Evolutionary conservation across 139 green algal genomes (phyloP), one percentile per base, ranked within the genome.

Genomic region (Gonium pectorale): DNA sequence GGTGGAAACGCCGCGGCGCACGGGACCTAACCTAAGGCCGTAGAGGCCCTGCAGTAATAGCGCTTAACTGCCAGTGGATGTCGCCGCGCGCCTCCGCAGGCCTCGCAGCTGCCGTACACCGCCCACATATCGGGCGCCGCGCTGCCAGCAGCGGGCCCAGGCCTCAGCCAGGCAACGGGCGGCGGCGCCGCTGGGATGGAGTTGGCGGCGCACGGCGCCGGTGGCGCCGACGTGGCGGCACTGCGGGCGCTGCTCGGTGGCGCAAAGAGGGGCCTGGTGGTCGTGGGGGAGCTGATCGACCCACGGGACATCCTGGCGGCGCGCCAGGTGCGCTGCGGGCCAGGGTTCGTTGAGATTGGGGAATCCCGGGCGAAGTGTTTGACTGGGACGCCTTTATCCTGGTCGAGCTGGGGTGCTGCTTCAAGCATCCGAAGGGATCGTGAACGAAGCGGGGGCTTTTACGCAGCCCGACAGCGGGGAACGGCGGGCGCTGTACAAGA

Each of bases 281-380:
- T 99, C 24, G 88, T 97, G 15, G 96, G 93, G 7, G 94, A 97
- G 87, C 70, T 96, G 52, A 29, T 37, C 1, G 69, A 66, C 3
- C 70, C 91, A 0, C 73, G 77, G 43, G 95, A 98, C 38, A 89
- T 88, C 0, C 80, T 90, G 21, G 95, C 94, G 3, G 93, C 91
- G 0, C 54, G 83, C 5, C 63, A 92, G 71, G 81, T 97, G 52
- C 84, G 72, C 9, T 44, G 44, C 11, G 69, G 38, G 26, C 22
- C 49, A 54, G 6, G 33, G 67, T 3, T n/a, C n/a, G n/a, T n/a
- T n/a, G n/a, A n/a, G n/a, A n/a, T n/a, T n/a, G n/a, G n/a, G n/a
- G n/a, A n/a, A n/a, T n/a, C n/a, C n/a, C n/a, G n/a, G n/a, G n/a
- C n/a, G n/a, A n/a, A n/a, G n/a, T n/a, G n/a, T n/a, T n/a, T n/a